Percentiles rank a stretch among this genome's conserved stretches.
Conservation (phyloP, 345 rosid genomes). For the Salix exigua region DNA sequence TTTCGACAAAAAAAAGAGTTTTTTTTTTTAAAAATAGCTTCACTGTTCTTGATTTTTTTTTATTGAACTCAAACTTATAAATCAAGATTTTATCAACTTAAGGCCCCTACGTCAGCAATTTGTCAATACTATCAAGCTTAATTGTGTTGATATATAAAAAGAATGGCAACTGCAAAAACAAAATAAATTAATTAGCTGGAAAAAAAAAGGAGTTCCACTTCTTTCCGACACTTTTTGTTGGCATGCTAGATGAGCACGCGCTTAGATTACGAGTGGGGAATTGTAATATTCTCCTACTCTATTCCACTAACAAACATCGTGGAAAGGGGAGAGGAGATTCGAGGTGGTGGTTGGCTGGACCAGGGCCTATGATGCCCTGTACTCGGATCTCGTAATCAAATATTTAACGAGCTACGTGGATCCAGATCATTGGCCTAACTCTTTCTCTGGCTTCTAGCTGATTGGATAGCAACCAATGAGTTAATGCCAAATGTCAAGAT, state of each 20-base stretch:
- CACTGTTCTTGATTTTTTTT: too few species aligned
- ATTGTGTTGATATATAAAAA: too few species aligned
- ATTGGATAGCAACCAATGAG: background rate
- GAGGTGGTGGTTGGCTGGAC: conserved; percentile 8
- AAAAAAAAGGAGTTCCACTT: background rate
- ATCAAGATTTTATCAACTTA: too few species aligned
- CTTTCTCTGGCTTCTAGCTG: background rate
- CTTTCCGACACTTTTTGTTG: background rate
- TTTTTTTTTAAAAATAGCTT: too few species aligned
- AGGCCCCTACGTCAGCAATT: too few species aligned
- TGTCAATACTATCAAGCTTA: too few species aligned
- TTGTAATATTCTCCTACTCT: conserved; percentile 2
- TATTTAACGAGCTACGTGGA: conserved; percentile 11
- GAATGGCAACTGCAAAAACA: too few species aligned
- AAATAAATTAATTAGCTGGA: background rate
- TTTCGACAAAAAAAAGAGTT: too few species aligned
- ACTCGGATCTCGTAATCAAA: background rate
- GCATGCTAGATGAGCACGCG: background rate
- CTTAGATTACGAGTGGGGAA: background rate
- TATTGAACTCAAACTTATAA: too few species aligned
- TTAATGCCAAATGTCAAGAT: background rate
- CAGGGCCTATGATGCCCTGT: background rate
- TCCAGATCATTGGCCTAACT: background rate
- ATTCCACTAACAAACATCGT: conserved; percentile 13
- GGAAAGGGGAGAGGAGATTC: background rate